A percentile compares a stretch with the other conserved stretches of the same genome.
phyloP scores from a whole-genome alignment of 202 grass and related monocot species.

The Elaeis oleifera region DNA sequence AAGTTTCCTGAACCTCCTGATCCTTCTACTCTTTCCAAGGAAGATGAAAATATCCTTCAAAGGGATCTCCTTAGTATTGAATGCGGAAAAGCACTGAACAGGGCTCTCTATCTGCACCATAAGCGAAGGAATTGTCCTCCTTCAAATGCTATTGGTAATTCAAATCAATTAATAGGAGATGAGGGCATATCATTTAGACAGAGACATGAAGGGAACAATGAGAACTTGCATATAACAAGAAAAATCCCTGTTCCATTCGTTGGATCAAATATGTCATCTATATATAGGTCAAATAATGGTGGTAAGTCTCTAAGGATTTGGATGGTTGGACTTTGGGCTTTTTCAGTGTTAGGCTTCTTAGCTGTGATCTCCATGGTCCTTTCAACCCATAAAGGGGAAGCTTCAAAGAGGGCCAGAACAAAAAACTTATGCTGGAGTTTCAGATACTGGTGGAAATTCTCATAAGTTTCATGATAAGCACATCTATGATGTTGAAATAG shows the following conservation, averaged over 20 bases:
- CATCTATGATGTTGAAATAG: too few species aligned
- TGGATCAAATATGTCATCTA: slow-evolving; percentile 11
- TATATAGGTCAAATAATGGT: slow-evolving; percentile 33
- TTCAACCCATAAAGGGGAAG: slow-evolving; percentile 37
- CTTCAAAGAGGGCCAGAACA: slow-evolving; percentile 51
- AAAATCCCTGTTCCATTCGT: slow-evolving; percentile 10
- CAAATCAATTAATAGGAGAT: slow-evolving; percentile 19
- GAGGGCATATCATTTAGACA: slow-evolving; percentile 1
- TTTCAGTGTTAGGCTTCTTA: slow-evolving; percentile 57
- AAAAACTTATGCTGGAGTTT: slow-evolving; percentile 9
- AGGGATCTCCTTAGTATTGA: slow-evolving; percentile 96
- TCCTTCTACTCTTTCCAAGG: slow-evolving; percentile 37
- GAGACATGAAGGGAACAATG: slow-evolving; percentile 21
- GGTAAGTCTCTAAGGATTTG: slow-evolving; percentile 40
- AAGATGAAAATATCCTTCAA: slow-evolving; percentile 39
- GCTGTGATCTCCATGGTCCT: slow-evolving; percentile 53
- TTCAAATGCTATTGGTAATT: slow-evolving; percentile 19
- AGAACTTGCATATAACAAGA: slow-evolving; percentile 18
- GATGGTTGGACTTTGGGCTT: slow-evolving; percentile 66
- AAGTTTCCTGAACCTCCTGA: slow-evolving; percentile 92
- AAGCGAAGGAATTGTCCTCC: slow-evolving; percentile 46
- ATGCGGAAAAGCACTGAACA: slow-evolving; percentile 70
- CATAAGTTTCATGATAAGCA: too few species aligned
- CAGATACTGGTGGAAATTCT: not conserved
- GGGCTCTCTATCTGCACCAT: slow-evolving; percentile 80